Base-by-base conservation (phyloP, 345 rosid genomes). In the Excoecaria agallocha region DNA sequence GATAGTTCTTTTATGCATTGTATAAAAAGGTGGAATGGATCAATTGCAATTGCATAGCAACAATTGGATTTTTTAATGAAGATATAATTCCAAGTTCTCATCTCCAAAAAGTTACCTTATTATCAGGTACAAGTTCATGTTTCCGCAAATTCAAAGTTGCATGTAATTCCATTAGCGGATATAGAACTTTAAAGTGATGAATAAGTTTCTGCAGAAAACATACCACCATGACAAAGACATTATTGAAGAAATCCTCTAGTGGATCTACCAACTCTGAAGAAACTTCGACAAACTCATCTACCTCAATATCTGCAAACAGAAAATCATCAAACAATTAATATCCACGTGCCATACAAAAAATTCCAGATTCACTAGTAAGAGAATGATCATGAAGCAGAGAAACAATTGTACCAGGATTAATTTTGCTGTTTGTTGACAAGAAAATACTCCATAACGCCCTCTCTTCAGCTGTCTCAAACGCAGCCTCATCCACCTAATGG, bases 141-240 rank as follows among this genome's bases (percentile, higher is more conserved):
- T 13, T 13, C 5, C 19, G 15, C 56, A 15, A 15, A 51, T 51
- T 15, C 6, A 16, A 55, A 55, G 13, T 70, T 48, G 48, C 16
- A 3, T 49, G 43, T 59, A 58, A 48, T 16, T 25, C 13, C 15
- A 45, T 60, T 38, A 57, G 19, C 11, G 46, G 17, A 60, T 19
- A 50, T 24, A 56, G 5, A 6, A 35, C 52, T 13, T 65, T 4
- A 37, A 49, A 35, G 13, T 1, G 3, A 60, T 5, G 22, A 58
- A 49, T 69, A 12, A 76, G 46, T 70, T 35, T 22, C 52, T 30
- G 25, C 1, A 19, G 52, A 75, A 10, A 76, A 86, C 98, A 45
- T 84, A 92, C 98, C 98, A 92, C 98, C 98, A 94, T 94, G 75
- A 94, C 97, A 24, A 94, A 92, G 69, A 92, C 97, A 75, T 89